Base-by-base conservation (phyloP, 2,329 filamentous ascomycete genomes). In the Pseudonectria buxi region DNA sequence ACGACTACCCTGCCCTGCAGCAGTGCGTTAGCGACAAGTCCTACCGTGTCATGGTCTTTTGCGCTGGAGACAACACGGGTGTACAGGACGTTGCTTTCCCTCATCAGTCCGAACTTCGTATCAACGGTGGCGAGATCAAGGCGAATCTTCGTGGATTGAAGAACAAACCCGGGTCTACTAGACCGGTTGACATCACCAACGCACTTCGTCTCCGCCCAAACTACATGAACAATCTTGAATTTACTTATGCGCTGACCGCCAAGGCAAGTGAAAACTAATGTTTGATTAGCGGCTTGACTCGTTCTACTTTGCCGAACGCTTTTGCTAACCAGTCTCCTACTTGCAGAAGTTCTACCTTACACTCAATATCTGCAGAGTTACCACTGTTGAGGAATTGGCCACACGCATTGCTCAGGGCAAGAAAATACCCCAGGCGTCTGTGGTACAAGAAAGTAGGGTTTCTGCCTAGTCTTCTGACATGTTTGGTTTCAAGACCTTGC, bases 141-240 rank as follows among this genome's bases (percentile, higher is more conserved):
- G 83, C 84, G n/a, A 98, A 96, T 57, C 72, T 94, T 47, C 84
- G 92, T 48, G 92, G 92, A 4, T 64, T 98, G 43, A 98, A 98
- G 64, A 95, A 95, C 59, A 94, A 92, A 59, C 86, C 90, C 6
- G 92, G 92, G 14, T 94, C 92, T 29, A 98, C 92, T 27, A 81
- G 87, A 52, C 92, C 92, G 7, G 88, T 86, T 30, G 92, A 98
- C 62, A 83, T 98, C 43, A 98, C 92, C 7, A 69, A 75, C 45
- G 73, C 78, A 40, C 68, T 96, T 30, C 78, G 82, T 13, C 75
- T 86, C 22, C 80, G 76, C 44, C 75, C 79, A 10, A 71, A 72
- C 28, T 94, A 90, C 54, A 66, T 67, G 35, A 96, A 96, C 56
- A 78, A 70, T 32, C 67, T 98, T 41, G 77, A 84, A 39, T 81